Conservation (phyloP, 2,329 filamentous ascomycete species). For the Trichoderma semiorbis region DNA sequence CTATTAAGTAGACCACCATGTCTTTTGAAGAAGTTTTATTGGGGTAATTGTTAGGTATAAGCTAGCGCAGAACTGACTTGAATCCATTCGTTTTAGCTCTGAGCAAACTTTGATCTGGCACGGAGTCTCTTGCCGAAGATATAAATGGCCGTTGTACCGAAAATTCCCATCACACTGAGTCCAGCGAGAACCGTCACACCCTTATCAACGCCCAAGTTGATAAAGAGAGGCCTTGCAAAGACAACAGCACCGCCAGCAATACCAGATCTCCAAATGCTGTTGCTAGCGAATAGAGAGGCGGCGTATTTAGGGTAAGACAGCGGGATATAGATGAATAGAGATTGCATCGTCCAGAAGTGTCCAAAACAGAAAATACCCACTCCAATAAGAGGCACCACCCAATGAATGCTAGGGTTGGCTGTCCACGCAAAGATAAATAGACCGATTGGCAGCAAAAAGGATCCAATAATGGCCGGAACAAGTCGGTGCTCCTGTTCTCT, state of each 20-base stretch:
- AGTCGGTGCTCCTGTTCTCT: slow-evolving; percentile 22
- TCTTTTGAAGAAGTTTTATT: not conserved
- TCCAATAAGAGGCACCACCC: slow-evolving; percentile 55
- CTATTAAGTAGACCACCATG: not conserved
- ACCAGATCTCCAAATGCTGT: slow-evolving; percentile 19
- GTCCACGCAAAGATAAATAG: slow-evolving; percentile 72
- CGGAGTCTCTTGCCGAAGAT: slow-evolving; percentile 15
- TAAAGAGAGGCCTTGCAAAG: slow-evolving; percentile 22
- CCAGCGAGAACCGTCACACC: slow-evolving; percentile 22
- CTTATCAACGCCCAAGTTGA: slow-evolving; percentile 20
- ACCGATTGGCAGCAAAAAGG: slow-evolving; percentile 60
- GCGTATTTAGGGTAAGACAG: slow-evolving; percentile 23
- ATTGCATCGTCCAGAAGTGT: slow-evolving; percentile 36
- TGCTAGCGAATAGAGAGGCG: slow-evolving; percentile 23
- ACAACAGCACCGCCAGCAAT: slow-evolving; percentile 18
- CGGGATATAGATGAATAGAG: slow-evolving; percentile 23
- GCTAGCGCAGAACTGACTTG: not conserved
- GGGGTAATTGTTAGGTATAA: not conserved
- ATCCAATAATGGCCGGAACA: slow-evolving; percentile 39
- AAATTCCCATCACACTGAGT: slow-evolving; percentile 18
- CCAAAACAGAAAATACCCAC: slow-evolving; percentile 53
- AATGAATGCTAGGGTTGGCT: slow-evolving; percentile 57
- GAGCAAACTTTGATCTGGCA: slow-evolving; percentile 15
- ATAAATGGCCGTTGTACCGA: slow-evolving; percentile 17
- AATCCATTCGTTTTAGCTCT: not conserved